phyloP scores from a whole-genome alignment of 306 rosid species.

The Cicer cuneatum region DNA sequence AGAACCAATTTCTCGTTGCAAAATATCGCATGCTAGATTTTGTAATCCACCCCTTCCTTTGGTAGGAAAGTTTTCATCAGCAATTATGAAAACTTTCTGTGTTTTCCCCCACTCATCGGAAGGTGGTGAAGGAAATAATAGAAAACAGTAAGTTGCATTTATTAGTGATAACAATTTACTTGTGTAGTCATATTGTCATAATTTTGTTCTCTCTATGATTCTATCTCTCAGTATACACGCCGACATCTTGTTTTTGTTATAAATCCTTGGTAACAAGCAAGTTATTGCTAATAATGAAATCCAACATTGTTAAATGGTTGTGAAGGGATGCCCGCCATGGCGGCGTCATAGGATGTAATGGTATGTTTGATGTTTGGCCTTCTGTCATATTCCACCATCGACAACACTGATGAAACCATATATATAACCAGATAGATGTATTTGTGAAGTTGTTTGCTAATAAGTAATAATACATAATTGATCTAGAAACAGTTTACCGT shows the following conservation, averaged over 20 bases:
- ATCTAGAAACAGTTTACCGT: slow-evolving; percentile 5
- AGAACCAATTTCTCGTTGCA: slow-evolving; percentile 7
- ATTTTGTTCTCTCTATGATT: background rate
- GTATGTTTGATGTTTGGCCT: too few species aligned
- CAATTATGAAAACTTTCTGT: too few species aligned
- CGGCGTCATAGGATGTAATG: too few species aligned
- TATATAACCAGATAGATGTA: slow-evolving; percentile 6
- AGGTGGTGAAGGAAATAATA: slow-evolving; percentile 4
- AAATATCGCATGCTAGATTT: background rate
- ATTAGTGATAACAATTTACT: background rate
- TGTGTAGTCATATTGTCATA: background rate
- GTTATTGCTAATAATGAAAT: too few species aligned
- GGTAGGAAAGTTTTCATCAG: slow-evolving; percentile 18
- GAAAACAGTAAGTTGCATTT: slow-evolving; percentile 1
- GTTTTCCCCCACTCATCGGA: background rate
- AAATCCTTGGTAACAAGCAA: too few species aligned
- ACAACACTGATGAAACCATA: slow-evolving; percentile 32
- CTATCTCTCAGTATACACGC: background rate
- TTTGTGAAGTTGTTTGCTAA: slow-evolving; percentile 7
- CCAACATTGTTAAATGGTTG: slow-evolving; percentile 12
- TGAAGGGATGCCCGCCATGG: too few species aligned
- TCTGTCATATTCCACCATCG: too few species aligned
- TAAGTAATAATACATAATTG: background rate
- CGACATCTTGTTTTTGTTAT: background rate
- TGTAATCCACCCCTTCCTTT: slow-evolving; percentile 17